Percentiles rank a stretch among this genome's conserved stretches.
These are phyloP conservation scores for Anthoceros angustus DNA, from an alignment of 225 moss, liverwort and hornwort species.

Conservation along the genomic window DNA sequence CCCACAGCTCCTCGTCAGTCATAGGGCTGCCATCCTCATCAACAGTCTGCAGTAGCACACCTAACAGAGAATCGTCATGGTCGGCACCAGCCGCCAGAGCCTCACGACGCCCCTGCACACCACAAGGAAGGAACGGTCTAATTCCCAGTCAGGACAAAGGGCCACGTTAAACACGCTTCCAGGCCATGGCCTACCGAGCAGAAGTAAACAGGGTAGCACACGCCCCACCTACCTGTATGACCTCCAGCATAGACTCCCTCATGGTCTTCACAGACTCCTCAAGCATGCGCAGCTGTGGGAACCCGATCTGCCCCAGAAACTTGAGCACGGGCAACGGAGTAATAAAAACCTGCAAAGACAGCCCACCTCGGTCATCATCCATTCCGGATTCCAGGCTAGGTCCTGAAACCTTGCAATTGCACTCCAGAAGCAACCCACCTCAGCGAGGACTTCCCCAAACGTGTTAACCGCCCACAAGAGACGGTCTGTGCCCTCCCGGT, in stretches of 20 bases:
- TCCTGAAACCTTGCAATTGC: not conserved
- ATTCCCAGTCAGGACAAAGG: not conserved
- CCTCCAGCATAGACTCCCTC: conserved; percentile 2
- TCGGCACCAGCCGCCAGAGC: not conserved
- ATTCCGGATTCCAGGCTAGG: not conserved
- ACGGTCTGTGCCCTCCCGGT: not conserved
- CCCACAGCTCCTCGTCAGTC: conserved; percentile 2
- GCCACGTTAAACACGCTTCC: not conserved
- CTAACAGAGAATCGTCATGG: not conserved
- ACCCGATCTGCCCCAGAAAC: not conserved
- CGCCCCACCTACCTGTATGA: not conserved
- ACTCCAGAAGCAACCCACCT: not conserved
- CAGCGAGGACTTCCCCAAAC: not conserved
- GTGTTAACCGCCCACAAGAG: conserved; percentile 1
- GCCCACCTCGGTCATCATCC: not conserved
- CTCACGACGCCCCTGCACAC: not conserved
- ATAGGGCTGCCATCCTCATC: not conserved
- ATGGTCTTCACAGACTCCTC: not conserved
- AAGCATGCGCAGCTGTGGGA: not conserved
- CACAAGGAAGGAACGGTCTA: not conserved
- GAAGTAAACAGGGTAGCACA: not conserved
- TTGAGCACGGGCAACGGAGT: not conserved
- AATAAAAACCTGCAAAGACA: not conserved
- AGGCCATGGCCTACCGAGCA: too few relatives aligned
- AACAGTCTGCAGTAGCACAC: not conserved